Evolutionary conservation across 2,329 filamentous ascomycete genomes (phyloP).

Genomic region (Didymella keratinophila): DNA sequence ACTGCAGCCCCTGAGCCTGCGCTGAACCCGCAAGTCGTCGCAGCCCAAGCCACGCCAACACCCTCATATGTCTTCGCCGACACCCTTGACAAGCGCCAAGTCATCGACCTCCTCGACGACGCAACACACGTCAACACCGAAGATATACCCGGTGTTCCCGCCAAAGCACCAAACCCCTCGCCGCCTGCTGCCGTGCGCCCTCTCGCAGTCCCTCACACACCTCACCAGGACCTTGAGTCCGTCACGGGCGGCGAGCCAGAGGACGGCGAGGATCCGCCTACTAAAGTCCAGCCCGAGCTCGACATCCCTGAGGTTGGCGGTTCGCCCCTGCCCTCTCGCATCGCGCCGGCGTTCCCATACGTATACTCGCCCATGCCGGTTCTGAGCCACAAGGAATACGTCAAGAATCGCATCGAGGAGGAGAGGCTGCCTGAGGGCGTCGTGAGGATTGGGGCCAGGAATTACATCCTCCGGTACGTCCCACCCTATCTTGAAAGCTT

Average conservation of each 20-base stretch:
- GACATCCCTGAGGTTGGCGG: constrained; percentile 22
- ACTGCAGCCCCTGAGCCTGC: constrained; percentile 29
- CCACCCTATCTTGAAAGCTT: neutral
- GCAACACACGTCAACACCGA: constrained; percentile 20
- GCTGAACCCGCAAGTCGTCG: constrained; percentile 12
- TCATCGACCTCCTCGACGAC: constrained; percentile 38
- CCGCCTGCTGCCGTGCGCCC: constrained; percentile 23
- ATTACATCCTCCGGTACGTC: constrained; percentile 68
- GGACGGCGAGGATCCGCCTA: constrained; percentile 35
- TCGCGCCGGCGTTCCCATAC: constrained; percentile 39
- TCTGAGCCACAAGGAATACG: constrained; percentile 47
- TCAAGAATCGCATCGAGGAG: constrained; percentile 49
- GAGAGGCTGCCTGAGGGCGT: constrained; percentile 64
- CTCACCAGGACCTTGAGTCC: constrained; percentile 23
- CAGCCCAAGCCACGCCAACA: constrained; percentile 25
- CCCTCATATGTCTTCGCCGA: constrained; percentile 31
- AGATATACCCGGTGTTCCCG: constrained; percentile 13
- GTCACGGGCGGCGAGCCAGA: constrained; percentile 31
- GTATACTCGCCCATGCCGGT: constrained; percentile 44
- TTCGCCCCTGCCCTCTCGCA: constrained; percentile 24
- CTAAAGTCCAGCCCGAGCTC: constrained; percentile 29
- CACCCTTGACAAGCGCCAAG: constrained; percentile 38
- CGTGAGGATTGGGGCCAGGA: constrained; percentile 61
- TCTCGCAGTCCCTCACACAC: constrained; percentile 9
- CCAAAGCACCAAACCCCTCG: constrained; percentile 8